Conservation (phyloP, 2,329 filamentous ascomycete species). For the Ceratocystis albifundus region DNA sequence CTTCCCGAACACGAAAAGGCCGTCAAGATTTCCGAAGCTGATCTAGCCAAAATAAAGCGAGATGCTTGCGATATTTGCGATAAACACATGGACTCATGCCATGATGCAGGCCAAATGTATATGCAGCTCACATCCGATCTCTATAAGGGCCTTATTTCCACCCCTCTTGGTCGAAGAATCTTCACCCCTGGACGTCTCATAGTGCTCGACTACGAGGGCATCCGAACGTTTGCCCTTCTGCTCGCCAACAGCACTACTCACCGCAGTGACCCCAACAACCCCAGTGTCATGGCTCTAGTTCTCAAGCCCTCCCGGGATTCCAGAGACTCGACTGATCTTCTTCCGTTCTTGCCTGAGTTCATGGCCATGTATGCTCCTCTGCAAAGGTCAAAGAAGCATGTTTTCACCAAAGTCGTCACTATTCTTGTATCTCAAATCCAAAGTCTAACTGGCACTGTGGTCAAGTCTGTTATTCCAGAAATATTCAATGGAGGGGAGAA, state of each 20-base stretch:
- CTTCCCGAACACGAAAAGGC: slow-evolving; percentile 92
- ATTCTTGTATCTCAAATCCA: slow-evolving; percentile 71
- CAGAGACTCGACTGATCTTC: slow-evolving; percentile 68
- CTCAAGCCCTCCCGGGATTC: slow-evolving; percentile 56
- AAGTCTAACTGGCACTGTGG: slow-evolving; percentile 61
- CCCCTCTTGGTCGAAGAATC: slow-evolving; percentile 70
- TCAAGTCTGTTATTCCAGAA: slow-evolving; percentile 48
- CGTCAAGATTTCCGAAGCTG: slow-evolving; percentile 82
- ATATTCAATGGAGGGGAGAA: slow-evolving; percentile 44
- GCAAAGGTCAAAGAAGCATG: slow-evolving; percentile 53
- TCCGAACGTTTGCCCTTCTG: slow-evolving; percentile 71
- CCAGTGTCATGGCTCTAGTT: slow-evolving; percentile 67
- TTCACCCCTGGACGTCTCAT: slow-evolving; percentile 66
- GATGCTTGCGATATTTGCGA: slow-evolving; percentile 77
- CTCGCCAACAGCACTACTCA: slow-evolving; percentile 58
- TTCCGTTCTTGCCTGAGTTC: slow-evolving; percentile 69
- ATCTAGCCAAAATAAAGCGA: slow-evolving; percentile 78
- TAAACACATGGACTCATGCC: slow-evolving; percentile 64
- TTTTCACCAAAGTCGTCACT: slow-evolving; percentile 55
- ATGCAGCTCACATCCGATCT: slow-evolving; percentile 69
- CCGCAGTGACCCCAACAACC: slow-evolving; percentile 44
- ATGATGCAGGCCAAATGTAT: slow-evolving; percentile 70
- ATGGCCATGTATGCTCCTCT: slow-evolving; percentile 55
- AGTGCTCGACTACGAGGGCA: slow-evolving; percentile 73
- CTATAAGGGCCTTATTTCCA: slow-evolving; percentile 62